Base-by-base conservation (phyloP, 129 eudicot species). In the Heracleum sosnowskyi region DNA sequence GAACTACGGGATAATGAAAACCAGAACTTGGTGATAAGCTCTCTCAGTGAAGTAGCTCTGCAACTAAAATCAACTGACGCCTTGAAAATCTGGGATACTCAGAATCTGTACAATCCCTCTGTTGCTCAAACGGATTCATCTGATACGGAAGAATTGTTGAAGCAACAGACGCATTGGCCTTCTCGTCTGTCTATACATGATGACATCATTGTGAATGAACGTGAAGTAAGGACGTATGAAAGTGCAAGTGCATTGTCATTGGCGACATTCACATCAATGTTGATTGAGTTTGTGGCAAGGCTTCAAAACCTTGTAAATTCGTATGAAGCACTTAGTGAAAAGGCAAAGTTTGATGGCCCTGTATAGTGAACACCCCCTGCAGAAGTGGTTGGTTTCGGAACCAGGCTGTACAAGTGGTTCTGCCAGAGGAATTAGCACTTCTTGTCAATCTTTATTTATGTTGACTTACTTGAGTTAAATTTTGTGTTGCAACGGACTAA, bases 221-320 rank as follows among this genome's bases (percentile, higher is more conserved):
- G 93, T 3, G 96, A 90, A 71, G 88, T 87, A 16, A 74, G 86
- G 81, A 90, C 94, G 1, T 89, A 83, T 31, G 96, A 90, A 81
- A 93, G 98, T 77, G 96, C 97, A 11, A 89, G 92, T 76, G 90
- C 94, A 20, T 69, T 93, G 77, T 88, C 92, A 22, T 84, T 90
- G 35, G 82, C 94, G 12, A 93, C 88, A 17, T 92, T 89, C 80
- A 90, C 92, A 20, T 89, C 97, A 35, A 80, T 86, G 78, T 77
- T 92, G 88, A 88, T 92, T 28, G 97, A 92, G 80, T 92, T 92
- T 78, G 97, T 92, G 53, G 97, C 97, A 4, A 85, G 97, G 89
- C 95, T 92, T 84, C 92, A 90, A 78, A 89, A 92, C 79, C 82
- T 92, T 10, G 79, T 92, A 40, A 69, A 88, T 63, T 78, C 92